Conservation (phyloP, 2,329 filamentous ascomycete genomes). For the Botrytis hyacinthi region DNA sequence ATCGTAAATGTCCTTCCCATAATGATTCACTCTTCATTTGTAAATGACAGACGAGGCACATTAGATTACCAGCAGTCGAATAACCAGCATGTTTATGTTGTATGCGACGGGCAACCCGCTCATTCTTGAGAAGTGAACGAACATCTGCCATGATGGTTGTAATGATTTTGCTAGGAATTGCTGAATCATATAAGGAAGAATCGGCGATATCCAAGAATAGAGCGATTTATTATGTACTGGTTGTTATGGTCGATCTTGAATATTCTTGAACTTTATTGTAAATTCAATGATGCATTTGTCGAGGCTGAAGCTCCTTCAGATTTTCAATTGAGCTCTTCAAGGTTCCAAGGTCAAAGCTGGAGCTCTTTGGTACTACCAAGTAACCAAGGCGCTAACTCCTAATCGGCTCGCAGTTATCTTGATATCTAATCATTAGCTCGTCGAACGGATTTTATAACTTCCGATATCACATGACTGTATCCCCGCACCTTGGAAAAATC, state of each 20-base stretch:
- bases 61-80: constrained; percentile 63
- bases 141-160: constrained; percentile 66
- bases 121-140: constrained; percentile 73
- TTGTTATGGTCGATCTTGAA: neutral
- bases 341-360: neutral
- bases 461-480: neutral
- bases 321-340: neutral
- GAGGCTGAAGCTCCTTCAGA: constrained; percentile 2
- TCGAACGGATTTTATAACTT: accelerated
- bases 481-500: constrained; percentile 13
- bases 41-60: constrained; percentile 65
- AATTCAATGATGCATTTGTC: neutral
- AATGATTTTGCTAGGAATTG: neutral
- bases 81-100: constrained; percentile 68
- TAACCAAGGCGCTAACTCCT: neutral
- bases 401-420: neutral
- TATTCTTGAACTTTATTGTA: neutral
- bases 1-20: constrained; percentile 63
- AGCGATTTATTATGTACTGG: neutral
- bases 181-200: neutral
- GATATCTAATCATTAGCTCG: neutral
- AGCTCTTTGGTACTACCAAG: neutral
- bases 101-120: constrained; percentile 71
- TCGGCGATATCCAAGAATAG: neutral
- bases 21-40: constrained; percentile 63